Base-by-base conservation (phyloP, 768 basidiomycete species). In the Rhizopogon rudus region DNA sequence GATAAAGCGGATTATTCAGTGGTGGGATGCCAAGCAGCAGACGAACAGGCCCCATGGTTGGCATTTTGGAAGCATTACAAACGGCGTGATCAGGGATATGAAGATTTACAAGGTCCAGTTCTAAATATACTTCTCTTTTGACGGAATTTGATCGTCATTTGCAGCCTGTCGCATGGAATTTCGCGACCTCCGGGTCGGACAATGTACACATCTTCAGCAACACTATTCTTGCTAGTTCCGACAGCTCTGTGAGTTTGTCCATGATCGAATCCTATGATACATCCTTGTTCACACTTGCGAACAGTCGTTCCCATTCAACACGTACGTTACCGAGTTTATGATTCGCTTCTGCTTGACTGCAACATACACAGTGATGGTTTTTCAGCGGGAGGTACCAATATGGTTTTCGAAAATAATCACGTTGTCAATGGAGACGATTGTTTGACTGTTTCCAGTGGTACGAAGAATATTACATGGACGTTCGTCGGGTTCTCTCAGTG, bases 341-440 rank as follows among this genome's bases (percentile, higher is more conserved):
- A 4, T 14, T 20, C 40, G 5, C 14, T 16, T 28, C n/a, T 13
- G 45, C 17, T 48, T 14, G 13, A 13, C 12, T 8, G 13, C 13
- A 20, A 6, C 40, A 48, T 48, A 20, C 13, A 4, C 31, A 48
- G 45, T 28, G 40, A 12, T 73, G 78, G 78, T 5, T 81, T 85
- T 67, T 81, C 79, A 40, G 81, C 81, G 9, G 77, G 77, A 12
- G 83, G 83, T 12, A 76, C 73, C 3, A 75, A 84, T 61, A 63
- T 84, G 59, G 68, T 84, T 1, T 82, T 85, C 57, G 83, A 84
- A 61, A 71, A 80, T 61, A 84, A 84, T 53, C 63, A 76, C 56
- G 70, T 87, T 40, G 71, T 75, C 48, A 85, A 84, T 52, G 83
- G 82, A 3, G 83, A 85, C 53, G 83, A 86, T 62, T 86, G 83